Conservation (phyloP, 176 grass and related monocot species). For the Triticum monococcum region DNA sequence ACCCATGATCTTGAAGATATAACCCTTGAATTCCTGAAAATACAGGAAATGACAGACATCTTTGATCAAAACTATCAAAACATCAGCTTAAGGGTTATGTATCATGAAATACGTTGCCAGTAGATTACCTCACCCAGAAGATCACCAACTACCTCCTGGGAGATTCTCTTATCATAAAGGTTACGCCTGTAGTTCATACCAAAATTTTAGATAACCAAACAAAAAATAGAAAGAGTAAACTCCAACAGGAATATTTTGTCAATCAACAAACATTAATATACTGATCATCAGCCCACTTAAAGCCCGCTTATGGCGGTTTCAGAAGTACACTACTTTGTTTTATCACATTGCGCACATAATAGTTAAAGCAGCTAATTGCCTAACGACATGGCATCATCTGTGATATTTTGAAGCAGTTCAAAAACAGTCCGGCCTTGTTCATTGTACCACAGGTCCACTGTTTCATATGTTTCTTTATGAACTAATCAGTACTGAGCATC, state of each 20-base stretch:
- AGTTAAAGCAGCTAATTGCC: not conserved
- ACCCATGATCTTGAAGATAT: slow-evolving; percentile 94
- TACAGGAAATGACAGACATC: not conserved
- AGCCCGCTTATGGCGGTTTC: no score
- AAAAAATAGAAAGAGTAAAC: not conserved
- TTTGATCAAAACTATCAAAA: not conserved
- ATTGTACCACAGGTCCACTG: not conserved
- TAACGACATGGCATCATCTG: not conserved
- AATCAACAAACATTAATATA: not conserved
- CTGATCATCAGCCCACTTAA: not conserved
- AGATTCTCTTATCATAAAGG: slow-evolving; percentile 82
- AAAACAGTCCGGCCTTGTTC: not conserved
- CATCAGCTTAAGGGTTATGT: not conserved
- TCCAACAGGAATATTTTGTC: not conserved
- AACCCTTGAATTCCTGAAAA: slow-evolving; percentile 87
- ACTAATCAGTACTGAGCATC: not conserved
- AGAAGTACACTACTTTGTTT: not conserved
- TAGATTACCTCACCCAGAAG: slow-evolving; percentile 59
- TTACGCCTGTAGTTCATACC: slow-evolving; percentile 41
- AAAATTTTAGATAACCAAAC: not conserved
- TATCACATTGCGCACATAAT: not conserved
- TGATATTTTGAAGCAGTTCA: not conserved
- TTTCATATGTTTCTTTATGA: not conserved
- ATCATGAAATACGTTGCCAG: not conserved
- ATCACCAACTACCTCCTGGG: slow-evolving; percentile 66